A percentile compares a stretch with the other conserved stretches of the same genome.
These are phyloP conservation scores for Metschnikowia gruessii DNA, from an alignment of 805 yeast genomes.

Conservation along the genomic window DNA sequence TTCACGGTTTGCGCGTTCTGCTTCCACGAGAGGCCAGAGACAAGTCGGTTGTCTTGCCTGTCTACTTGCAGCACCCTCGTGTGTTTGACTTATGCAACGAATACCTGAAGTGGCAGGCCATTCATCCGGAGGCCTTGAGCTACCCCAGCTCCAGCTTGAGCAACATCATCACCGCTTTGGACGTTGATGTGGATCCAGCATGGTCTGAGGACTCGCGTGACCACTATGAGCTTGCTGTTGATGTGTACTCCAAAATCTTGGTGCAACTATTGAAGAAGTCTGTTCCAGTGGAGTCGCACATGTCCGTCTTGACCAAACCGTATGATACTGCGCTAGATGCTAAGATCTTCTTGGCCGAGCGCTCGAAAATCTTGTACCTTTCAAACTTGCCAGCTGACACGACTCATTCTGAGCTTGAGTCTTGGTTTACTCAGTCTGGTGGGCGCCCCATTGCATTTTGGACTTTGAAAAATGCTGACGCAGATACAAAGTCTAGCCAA, in stretches of 20 bases:
- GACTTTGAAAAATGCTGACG: slow-evolving; percentile 65
- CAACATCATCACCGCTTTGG: slow-evolving; percentile 48
- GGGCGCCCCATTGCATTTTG: slow-evolving; percentile 86
- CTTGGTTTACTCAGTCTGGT: slow-evolving; percentile 88
- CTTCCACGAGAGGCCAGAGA: slow-evolving; percentile 80
- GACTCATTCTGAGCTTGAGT: slow-evolving; percentile 85
- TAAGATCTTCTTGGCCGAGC: slow-evolving; percentile 61
- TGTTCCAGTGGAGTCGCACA: slow-evolving; percentile 49
- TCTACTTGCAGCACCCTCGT: slow-evolving; percentile 70
- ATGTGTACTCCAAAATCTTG: slow-evolving; percentile 44
- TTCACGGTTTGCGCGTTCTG: slow-evolving; percentile 73
- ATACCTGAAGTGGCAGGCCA: slow-evolving; percentile 63
- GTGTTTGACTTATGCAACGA: slow-evolving; percentile 76
- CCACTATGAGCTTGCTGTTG: slow-evolving; percentile 32
- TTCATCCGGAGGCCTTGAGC: slow-evolving; percentile 50
- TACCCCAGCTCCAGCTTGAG: slow-evolving; percentile 34
- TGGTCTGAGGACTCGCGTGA: slow-evolving; percentile 38
- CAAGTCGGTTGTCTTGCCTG: slow-evolving; percentile 66
- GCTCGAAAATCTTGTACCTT: slow-evolving; percentile 74
- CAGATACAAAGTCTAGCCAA: slow-evolving; percentile 13
- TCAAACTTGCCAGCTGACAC: slow-evolving; percentile 82
- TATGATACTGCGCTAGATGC: slow-evolving; percentile 76
- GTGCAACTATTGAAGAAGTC: slow-evolving; percentile 46
- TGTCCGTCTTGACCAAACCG: slow-evolving; percentile 63
- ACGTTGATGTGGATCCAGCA: slow-evolving; percentile 37